Evolutionary conservation across 257 asterid species (phyloP), one percentile per base, ranked within the genome.

Genomic region (Solanum sejunctum): DNA sequence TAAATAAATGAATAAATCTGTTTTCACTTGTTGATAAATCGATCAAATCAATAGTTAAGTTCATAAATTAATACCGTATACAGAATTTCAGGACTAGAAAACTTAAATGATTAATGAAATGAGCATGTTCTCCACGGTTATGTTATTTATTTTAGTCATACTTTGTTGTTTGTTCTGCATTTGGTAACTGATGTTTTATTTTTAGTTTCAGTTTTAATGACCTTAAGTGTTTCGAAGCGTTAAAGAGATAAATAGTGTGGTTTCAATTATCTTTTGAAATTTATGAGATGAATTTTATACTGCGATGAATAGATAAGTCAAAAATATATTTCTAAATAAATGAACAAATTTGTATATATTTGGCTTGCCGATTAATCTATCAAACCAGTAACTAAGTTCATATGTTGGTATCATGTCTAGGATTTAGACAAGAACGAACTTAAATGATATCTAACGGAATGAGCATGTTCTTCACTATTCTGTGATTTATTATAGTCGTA

Each of bases 71-170:
- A 15, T 60, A 60, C 8, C 8, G 0, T 1, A 10, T 60, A 10
- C 15, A 3, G 4, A 26, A n/a, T 60, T 5, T n/a, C 4, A 60
- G 13, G 28, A 60, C n/a, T 0, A 1, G 2, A 10, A 0, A 60
- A 60, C 7, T 60, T 2, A 60, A 0, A 56, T 4, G 3, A 10
- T 3, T 60, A 10, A 60, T 60, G 32, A 10, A 60, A 60, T 60
- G 11, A 12, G 11, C 3, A n/a, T 60, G 5, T 60, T 54, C 8
- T 7, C 11, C 32, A n/a, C 3, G n/a, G 2, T 39, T 63, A 2
- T 12, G 20, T 13, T 12, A 7, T 63, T 63, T 26, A 12, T 26
- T 23, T 23, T 26, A 63, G 16, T 63, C 18, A 26, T 26, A 12
- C 11, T 60, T 4, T 60, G 41, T 36, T 36, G 41, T 36, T 5